Percentiles rank a stretch among this genome's conserved stretches.
Evolutionary conservation across 2,329 filamentous ascomycete genomes (phyloP).

Genomic region (Blastomyces parvus): DNA sequence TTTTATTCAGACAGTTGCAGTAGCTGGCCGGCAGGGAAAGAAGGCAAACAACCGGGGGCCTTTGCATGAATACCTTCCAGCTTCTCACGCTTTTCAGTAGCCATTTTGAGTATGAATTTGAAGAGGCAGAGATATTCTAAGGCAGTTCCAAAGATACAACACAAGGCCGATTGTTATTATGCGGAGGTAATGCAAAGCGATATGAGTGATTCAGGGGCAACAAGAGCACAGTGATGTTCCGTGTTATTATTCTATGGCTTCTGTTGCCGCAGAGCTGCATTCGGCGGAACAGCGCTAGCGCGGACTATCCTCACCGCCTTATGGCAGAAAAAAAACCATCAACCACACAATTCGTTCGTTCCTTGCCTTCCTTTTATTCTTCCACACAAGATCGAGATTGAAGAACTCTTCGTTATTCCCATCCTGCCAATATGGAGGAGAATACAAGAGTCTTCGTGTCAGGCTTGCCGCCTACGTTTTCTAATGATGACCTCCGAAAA

Average conservation of each 20-base stretch:
- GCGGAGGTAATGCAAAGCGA: not conserved
- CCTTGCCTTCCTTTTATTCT: conserved; percentile 14
- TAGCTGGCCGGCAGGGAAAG: conserved; percentile 3
- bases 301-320: conserved; percentile 30
- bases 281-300: conserved; percentile 9
- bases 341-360: conserved; percentile 23
- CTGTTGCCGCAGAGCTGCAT: not conserved
- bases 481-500: conserved; percentile 74
- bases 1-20: not conserved
- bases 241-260: not conserved
- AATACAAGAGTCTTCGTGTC: conserved; percentile 66
- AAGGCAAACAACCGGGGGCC: not conserved
- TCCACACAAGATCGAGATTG: conserved; percentile 6
- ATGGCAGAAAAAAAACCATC: conserved; percentile 19
- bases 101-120: conserved; percentile 23
- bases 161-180: not conserved
- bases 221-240: not conserved
- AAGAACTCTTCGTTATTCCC: not conserved
- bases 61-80: conserved; percentile 52
- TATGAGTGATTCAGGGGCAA: not conserved
- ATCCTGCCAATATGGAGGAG: conserved; percentile 40
- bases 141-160: not conserved
- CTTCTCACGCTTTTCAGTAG: conserved; percentile 57
- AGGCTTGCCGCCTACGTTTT: conserved; percentile 73
- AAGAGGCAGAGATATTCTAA: not conserved